These are phyloP conservation scores for Schizonepeta tenuifolia DNA, from an alignment of 257 asterid species.

Conservation along the genomic window DNA sequence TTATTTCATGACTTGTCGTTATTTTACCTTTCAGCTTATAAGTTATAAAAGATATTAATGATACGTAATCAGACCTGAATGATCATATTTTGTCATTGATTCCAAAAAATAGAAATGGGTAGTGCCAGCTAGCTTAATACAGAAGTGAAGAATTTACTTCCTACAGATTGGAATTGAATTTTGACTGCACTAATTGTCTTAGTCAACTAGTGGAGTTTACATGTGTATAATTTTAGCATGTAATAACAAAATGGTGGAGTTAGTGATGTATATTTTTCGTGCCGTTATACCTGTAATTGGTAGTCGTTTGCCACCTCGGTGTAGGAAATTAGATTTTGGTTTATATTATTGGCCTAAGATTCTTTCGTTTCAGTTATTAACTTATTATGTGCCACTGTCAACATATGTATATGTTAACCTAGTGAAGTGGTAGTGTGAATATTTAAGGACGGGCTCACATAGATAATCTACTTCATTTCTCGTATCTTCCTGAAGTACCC, in stretches of 20 bases:
- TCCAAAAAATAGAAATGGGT: neutral
- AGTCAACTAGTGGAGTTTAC: neutral
- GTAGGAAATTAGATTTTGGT: neutral
- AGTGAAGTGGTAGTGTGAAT: neutral
- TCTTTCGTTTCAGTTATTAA: neutral
- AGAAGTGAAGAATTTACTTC: neutral
- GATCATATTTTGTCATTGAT: neutral
- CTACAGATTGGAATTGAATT: slow-evolving; percentile 7
- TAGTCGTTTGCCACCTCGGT: neutral
- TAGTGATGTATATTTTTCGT: neutral
- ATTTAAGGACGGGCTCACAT: neutral
- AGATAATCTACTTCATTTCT: neutral
- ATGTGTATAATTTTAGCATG: slow-evolving; percentile 1
- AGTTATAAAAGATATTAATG: neutral
- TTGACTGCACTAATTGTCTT: neutral
- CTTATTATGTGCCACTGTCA: neutral
- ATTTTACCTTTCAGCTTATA: neutral
- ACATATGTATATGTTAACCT: neutral
- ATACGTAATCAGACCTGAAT: neutral
- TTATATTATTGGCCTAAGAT: neutral
- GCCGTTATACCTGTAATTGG: neutral
- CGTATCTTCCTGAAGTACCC: neutral
- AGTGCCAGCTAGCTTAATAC: neutral
- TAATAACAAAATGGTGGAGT: neutral
- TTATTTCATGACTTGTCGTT: neutral